Evolutionary conservation across 371 early-diverging fungal species (phyloP), one percentile per base, ranked within the genome.

Genomic region (Sporodiniella umbellata): DNA sequence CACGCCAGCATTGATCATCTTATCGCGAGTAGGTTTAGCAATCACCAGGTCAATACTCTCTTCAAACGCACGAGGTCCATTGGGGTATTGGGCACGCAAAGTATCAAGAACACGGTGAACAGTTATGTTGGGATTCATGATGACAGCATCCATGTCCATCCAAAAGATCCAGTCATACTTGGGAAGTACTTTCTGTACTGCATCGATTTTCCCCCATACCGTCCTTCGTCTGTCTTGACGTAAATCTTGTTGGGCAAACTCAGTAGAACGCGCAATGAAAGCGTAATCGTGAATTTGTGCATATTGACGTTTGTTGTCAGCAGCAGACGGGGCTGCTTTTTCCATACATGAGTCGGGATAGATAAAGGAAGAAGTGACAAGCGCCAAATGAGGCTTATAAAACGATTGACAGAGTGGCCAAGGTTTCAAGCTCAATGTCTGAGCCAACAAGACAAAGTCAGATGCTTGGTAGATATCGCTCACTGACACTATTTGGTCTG

Each of bases 141-240:
- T 68, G 12, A 85, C 75, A 6, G 83, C 80, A 53, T 85, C 83
- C 82, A 83, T 83, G 53, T 85, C 85, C 64, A 80, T 60, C 85
- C 85, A 85, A 24, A 85, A 72, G 8, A 85, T 39, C 85, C 85
- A 85, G 25, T 85, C 80, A 47, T 85, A 85, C 33, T 79, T 73
- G 3, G 83, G 85, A 10, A 85, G 42, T 8, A 70, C 62, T 48
- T 83, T 85, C 58, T 85, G 79, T 8, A 85, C 66, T 11, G 66
- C 78, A 46, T 81, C 81, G 42, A 85, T 67, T 52, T 83, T 83
- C 39, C 83, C 85, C 83, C 83, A 83, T 0, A 79, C 83, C 21
- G 70, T 52, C 47, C 71, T 65, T 40, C 83, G 75, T 33, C 53
- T 57, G 10, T 43, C 56, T 11, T 60, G 40, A 54, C 64, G 65